Base-by-base conservation (phyloP, 352 stramenopile genomes). In the Phytophthora melonis region DNA sequence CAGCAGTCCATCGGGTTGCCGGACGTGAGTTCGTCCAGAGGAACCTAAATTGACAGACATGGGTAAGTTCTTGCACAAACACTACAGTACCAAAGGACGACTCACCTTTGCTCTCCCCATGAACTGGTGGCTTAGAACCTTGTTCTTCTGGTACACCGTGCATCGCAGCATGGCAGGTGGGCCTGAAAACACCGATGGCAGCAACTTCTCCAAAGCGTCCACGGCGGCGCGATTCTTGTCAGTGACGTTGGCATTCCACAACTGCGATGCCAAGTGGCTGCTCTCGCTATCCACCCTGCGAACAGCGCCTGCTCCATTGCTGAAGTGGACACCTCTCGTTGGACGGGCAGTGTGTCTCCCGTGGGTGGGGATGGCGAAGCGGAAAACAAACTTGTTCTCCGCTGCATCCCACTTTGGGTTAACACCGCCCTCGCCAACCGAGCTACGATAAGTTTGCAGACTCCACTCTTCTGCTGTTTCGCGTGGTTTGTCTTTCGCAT, bases 121-220 rank as follows among this genome's bases (percentile, higher is more conserved):
- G 49, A 93, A 92, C 54, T 91, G 78, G 60, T 95, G 88, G n/a
- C 72, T 80, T 43, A 93, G 67, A 59, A 95, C 63, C 66, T 91
- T 93, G 72, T 87, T 94, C 71, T 94, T 94, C 71, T 95, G 85
- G 69, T 86, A 95, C 14, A 93, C 78, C 1, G 86, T 81, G 45
- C 83, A 93, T 47, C 80, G 74, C 39, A 94, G 64, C 53, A 84
- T 75, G 18, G 87, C 65, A 3, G 88, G 87, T 13, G 88, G 88
- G 2, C 88, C 88, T 7, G 70, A 79, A 77, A 89, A 94, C 10
- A 85, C 75, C 13, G 89, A 81, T 60, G 90, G 77, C 27, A 93
- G 82, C 21, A 94, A 63, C 41, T 83, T 80, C 49, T 93, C 85
- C 10, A 93, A 65, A 23, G 78, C 84, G 41, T 80, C 59, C 39